phyloP scores from a whole-genome alignment of 768 basidiomycete species.

The Dacryopinax primogenitus region DNA sequence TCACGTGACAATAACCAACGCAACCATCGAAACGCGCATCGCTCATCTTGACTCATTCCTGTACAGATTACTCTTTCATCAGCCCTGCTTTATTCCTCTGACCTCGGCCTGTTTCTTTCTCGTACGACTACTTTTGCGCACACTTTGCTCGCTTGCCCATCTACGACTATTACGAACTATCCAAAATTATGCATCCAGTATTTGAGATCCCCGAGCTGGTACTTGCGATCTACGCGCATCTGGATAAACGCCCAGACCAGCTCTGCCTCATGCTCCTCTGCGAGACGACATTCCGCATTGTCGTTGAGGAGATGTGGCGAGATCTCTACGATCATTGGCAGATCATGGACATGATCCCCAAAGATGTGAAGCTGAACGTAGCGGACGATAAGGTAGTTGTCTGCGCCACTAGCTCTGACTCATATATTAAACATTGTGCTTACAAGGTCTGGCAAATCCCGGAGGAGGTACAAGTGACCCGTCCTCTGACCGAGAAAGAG shows the following conservation, averaged over 20 bases:
- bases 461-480: neutral
- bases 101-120: too few relatives aligned
- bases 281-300: neutral
- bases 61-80: too few relatives aligned
- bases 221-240: neutral
- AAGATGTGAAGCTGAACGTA: neutral
- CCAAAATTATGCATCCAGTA: neutral
- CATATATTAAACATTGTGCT: neutral
- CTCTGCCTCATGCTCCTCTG: neutral
- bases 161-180: neutral
- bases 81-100: neutral
- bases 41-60: too few relatives aligned
- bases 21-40: too few relatives aligned
- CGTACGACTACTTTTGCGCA: neutral
- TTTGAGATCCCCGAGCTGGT: slow-evolving; percentile 1
- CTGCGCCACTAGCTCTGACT: neutral
- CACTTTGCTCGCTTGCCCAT: neutral
- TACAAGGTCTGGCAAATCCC: neutral
- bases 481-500: neutral
- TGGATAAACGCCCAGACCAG: neutral
- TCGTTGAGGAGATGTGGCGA: neutral
- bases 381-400: neutral
- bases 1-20: too few relatives aligned
- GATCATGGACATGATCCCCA: neutral
- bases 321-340: neutral